phyloP scores from a whole-genome alignment of 1,284 basidiomycete genomes.

The Trametes versicolor region DNA sequence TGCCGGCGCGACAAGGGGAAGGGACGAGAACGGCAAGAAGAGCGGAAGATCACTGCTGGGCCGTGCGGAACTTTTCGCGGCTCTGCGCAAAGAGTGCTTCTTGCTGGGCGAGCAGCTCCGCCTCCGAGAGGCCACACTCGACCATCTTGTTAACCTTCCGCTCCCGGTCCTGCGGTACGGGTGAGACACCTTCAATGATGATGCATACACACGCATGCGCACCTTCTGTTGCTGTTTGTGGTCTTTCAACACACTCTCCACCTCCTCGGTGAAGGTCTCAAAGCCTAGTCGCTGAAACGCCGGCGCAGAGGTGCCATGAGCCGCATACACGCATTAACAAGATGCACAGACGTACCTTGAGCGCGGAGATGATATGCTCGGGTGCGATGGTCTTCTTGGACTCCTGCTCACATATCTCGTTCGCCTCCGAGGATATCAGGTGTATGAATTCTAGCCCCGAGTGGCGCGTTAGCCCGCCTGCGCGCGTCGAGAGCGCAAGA shows the following conservation, averaged over 20 bases:
- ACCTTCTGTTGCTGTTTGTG: constrained; percentile 97
- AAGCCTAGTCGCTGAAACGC: constrained; percentile 84
- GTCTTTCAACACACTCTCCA: constrained; percentile 92
- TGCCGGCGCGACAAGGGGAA: constrained; percentile 2
- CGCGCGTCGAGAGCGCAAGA: constrained; percentile 12
- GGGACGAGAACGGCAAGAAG: background rate
- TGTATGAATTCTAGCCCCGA: constrained; percentile 92
- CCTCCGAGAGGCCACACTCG: constrained; percentile 90
- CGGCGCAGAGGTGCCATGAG: constrained; percentile 18
- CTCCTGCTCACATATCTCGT: constrained; percentile 97
- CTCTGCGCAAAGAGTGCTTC: constrained; percentile 93
- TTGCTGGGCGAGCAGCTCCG: constrained; percentile 89
- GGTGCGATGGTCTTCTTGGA: constrained; percentile 99
- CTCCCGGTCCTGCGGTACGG: constrained; percentile 74
- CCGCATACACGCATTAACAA: constrained; percentile 4
- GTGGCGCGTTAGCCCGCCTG: constrained; percentile 28
- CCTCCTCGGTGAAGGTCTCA: constrained; percentile 86
- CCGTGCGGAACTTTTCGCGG: constrained; percentile 74
- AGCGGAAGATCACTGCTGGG: constrained; percentile 46
- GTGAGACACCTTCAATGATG: constrained; percentile 12
- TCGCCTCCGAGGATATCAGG: constrained; percentile 96
- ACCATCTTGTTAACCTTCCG: constrained; percentile 92
- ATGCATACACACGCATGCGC: constrained; percentile 34
- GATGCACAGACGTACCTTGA: constrained; percentile 68
- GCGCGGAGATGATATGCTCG: constrained; percentile 93